These are phyloP conservation scores for Colletotrichum tropicicola DNA, from an alignment of 2,329 filamentous ascomycete genomes.

Conservation along the genomic window DNA sequence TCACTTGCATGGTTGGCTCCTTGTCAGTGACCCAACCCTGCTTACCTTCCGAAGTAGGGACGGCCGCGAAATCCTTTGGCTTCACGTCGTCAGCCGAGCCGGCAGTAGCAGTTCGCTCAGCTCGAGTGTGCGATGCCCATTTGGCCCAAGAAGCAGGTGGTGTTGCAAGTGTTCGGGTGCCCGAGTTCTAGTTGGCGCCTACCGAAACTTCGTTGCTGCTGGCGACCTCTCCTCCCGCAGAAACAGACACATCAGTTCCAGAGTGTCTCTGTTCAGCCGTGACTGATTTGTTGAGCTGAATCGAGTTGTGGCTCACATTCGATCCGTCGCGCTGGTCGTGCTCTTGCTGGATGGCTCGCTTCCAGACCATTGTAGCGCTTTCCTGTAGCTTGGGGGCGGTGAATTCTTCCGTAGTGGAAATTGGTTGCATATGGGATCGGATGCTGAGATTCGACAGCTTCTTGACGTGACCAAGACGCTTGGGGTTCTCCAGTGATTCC, in stretches of 20 bases:
- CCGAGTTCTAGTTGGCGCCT: slow-evolving; percentile 6
- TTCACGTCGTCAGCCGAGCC: slow-evolving; percentile 35
- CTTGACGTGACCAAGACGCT: slow-evolving; percentile 21
- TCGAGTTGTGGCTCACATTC: slow-evolving; percentile 26
- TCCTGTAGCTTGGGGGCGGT: slow-evolving; percentile 29
- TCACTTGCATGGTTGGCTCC: background rate
- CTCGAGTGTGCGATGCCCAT: slow-evolving; percentile 42
- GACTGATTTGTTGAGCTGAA: background rate
- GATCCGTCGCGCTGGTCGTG: slow-evolving; percentile 18
- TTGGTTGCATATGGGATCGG: slow-evolving; percentile 20
- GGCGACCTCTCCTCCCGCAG: background rate
- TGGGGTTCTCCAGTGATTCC: background rate
- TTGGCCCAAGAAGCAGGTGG: slow-evolving; percentile 45
- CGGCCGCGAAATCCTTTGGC: slow-evolving; percentile 40
- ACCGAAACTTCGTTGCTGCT: background rate
- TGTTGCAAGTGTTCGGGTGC: slow-evolving; percentile 14
- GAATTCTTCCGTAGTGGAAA: background rate
- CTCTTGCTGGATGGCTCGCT: slow-evolving; percentile 37
- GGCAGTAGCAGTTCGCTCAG: slow-evolving; percentile 37
- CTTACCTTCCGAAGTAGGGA: slow-evolving; percentile 30
- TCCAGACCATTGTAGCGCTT: slow-evolving; percentile 38
- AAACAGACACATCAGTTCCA: background rate
- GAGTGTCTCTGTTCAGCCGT: slow-evolving; percentile 21
- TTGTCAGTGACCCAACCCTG: slow-evolving; percentile 39
- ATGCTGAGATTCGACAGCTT: slow-evolving; percentile 31